Evolutionary conservation across 1,284 basidiomycete species (phyloP), one percentile per base, ranked within the genome.

Genomic region (Irpex sp.): DNA sequence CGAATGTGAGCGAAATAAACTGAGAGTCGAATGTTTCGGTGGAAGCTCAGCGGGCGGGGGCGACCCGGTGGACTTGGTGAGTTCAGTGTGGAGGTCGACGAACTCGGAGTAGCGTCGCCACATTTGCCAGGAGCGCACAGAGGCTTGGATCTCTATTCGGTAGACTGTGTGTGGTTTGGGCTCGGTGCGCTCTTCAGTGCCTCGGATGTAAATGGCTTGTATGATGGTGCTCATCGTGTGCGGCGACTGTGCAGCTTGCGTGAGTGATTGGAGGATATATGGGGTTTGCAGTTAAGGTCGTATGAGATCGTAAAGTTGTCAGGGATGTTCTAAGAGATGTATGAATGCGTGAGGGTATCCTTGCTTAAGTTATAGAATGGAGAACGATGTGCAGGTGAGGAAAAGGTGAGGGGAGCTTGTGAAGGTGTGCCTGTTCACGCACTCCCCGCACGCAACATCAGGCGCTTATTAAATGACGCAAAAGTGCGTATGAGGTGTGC

Each of bases 21-120:
- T 82, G 75, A 94, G 83, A 19, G 26, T 56, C 48, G 86, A 78
- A 71, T 92, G 88, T 77, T 97, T 97, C 2, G 92, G 88, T 21
- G 96, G 96, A 26, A 97, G 83, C 11, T 83, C 70, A 11, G 79
- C 82, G 17, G 95, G 95, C 11, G 94, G 92, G 26, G 88, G 77
- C 31, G 86, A 83, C 38, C 87, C 87, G 9, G 85, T 85, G 7
- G 86, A 83, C 70, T 91, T 89, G 21, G 83, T 83, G 68, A 98
- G 86, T 71, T 94, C 91, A 44, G 84, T 84, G 76, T 97, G 85
- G 21, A 98, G 86, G 66, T 93, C 88, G 69, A 86, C 86, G 78
- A 98, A 98, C 75, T 97, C 95, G 51, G 93, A 96, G 78, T 97
- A 98, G 61, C 96, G 91, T 64, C 92, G 83, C 85, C 92, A 93